Conservation (phyloP, 2,329 filamentous ascomycete genomes). For the Aspergillus clavatus region DNA sequence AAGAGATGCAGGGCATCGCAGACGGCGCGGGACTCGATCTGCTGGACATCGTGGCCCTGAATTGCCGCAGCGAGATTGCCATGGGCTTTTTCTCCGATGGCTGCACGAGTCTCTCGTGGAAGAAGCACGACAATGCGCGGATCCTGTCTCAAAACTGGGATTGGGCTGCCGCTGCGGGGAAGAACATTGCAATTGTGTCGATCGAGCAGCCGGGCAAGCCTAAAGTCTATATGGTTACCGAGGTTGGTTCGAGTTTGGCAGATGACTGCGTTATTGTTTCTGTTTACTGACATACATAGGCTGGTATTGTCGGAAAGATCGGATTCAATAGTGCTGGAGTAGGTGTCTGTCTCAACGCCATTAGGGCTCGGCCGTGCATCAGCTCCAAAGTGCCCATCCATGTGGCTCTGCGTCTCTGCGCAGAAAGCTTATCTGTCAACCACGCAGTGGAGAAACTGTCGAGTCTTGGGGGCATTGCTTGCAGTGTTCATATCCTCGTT, state of each 20-base stretch:
- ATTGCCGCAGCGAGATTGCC: constrained; percentile 57
- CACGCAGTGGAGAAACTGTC: constrained; percentile 46
- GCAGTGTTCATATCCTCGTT: constrained; percentile 53
- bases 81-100: constrained; percentile 55
- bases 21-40: constrained; percentile 47
- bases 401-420: constrained; percentile 51
- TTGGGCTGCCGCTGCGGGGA: constrained; percentile 50
- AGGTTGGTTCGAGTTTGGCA: constrained; percentile 24
- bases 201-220: constrained; percentile 46
- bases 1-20: constrained; percentile 52
- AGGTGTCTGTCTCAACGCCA: constrained; percentile 58
- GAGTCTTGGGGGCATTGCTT: constrained; percentile 48
- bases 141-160: constrained; percentile 57
- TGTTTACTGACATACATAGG: constrained; percentile 20
- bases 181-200: constrained; percentile 49
- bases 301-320: constrained; percentile 60
- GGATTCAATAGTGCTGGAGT: constrained; percentile 58
- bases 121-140: constrained; percentile 30
- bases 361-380: constrained; percentile 54
- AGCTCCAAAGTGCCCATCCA: constrained; percentile 54
- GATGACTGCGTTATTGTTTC: neutral
- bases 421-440: constrained; percentile 49
- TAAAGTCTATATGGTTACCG: constrained; percentile 52
- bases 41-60: constrained; percentile 53
- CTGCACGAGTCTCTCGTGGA: constrained; percentile 54